Evolutionary conservation across 169 alveolate genomes (phyloP).

Genomic region (Cryptosporidium ryanae): DNA sequence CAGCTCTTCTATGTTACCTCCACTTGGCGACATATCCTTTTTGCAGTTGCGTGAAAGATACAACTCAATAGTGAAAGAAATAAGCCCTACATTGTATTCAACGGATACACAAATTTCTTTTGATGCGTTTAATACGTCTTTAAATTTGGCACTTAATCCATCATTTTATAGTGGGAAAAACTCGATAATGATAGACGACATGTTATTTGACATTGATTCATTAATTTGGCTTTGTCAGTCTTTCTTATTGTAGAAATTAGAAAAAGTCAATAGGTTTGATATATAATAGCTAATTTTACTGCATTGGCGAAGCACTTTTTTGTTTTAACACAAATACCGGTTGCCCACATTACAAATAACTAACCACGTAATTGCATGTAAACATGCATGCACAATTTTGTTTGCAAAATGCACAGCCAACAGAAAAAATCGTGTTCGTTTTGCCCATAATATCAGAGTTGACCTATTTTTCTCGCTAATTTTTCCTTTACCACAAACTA

Average conservation of each 20-base stretch:
- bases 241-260: conserved; percentile 8
- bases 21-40: conserved; percentile 51
- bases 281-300: background rate
- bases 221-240: conserved; percentile 70
- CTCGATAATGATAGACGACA: conserved; percentile 34
- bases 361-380: background rate
- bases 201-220: conserved; percentile 57
- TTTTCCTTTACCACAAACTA: no score
- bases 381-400: conserved; percentile 2
- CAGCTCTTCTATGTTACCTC: conserved; percentile 55
- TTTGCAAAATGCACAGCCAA: no score
- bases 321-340: background rate
- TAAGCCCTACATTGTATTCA: conserved; percentile 54
- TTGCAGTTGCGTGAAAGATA: conserved; percentile 55
- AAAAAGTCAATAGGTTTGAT: background rate
- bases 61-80: conserved; percentile 45
- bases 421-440: no score
- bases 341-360: conserved; percentile 6
- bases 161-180: conserved; percentile 24
- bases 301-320: background rate
- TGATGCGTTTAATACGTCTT: conserved; percentile 57
- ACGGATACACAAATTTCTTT: conserved; percentile 1
- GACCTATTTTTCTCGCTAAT: no score
- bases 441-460: no score
- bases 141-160: conserved; percentile 63